Evolutionary conservation across 768 basidiomycete species (phyloP).

Genomic region (Nidularia pulvinata): DNA sequence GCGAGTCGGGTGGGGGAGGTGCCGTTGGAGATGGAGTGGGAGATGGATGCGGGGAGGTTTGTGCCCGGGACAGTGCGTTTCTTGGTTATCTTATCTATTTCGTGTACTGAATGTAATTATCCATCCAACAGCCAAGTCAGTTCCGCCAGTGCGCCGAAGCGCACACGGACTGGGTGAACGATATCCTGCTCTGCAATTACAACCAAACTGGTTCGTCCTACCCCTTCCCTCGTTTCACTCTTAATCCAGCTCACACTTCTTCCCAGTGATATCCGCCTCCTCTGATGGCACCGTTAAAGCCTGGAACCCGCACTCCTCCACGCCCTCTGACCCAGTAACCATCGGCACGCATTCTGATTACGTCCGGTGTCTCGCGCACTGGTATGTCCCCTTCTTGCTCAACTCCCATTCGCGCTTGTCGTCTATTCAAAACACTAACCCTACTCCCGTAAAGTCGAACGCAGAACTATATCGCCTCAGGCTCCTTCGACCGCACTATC

Average conservation of each 20-base stretch:
- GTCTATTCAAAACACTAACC: slow-evolving; percentile 5
- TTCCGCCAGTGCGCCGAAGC: slow-evolving; percentile 91
- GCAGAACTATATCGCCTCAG: slow-evolving; percentile 88
- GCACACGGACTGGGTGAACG: slow-evolving; percentile 97
- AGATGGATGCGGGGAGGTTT: slow-evolving; percentile 61
- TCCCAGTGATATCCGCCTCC: slow-evolving; percentile 84
- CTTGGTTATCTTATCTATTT: slow-evolving; percentile 2
- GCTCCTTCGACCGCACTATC: slow-evolving; percentile 93
- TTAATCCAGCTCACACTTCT: slow-evolving; percentile 4
- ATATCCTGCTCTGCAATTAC: slow-evolving; percentile 87
- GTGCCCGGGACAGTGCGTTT: slow-evolving; percentile 47
- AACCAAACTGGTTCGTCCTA: slow-evolving; percentile 76
- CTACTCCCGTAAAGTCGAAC: slow-evolving; percentile 51
- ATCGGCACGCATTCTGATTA: slow-evolving; percentile 86
- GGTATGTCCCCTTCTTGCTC: slow-evolving; percentile 37
- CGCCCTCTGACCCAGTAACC: slow-evolving; percentile 58
- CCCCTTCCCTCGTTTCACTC: background rate
- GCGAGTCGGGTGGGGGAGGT: slow-evolving; percentile 32
- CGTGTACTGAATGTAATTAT: slow-evolving; percentile 4
- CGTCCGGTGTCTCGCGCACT: slow-evolving; percentile 76
- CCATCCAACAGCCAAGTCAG: slow-evolving; percentile 40
- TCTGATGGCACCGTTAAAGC: slow-evolving; percentile 95
- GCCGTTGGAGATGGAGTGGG: slow-evolving; percentile 79
- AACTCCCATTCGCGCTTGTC: too few relatives aligned
- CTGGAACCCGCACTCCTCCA: slow-evolving; percentile 82